Base-by-base conservation (phyloP, 768 basidiomycete genomes). In the Gymnopilus junonius region DNA sequence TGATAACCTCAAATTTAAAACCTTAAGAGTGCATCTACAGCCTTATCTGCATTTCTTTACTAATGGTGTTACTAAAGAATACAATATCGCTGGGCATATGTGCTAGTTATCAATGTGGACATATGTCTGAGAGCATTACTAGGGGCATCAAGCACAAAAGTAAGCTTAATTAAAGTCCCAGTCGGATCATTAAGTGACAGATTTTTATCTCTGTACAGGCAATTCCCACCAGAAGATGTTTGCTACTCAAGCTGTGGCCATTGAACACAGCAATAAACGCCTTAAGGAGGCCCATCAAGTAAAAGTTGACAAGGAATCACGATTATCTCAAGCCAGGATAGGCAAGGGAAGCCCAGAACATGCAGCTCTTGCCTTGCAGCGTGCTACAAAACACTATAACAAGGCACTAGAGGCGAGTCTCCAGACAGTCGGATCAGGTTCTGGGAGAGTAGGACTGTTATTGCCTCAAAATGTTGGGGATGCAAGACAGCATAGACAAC, bases 1-100 rank as follows among this genome's bases (percentile, higher is more conserved):
- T 27, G 60, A 65, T 48, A 31, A 5, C 8, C 32, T 62, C 7
- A 65, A 65, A n/a, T n/a, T n/a, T n/a, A n/a, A n/a, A n/a, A n/a
- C n/a, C n/a, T n/a, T n/a, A n/a, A n/a, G n/a, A n/a, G n/a, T n/a
- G n/a, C n/a, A n/a, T n/a, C 15, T 45, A 14, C 4, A n/a, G 7
- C n/a, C n/a, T n/a, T 58, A 6, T 34, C 8, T 1, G 1, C 6
- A 4, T 12, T 17, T 27, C 12, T 20, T 15, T 14, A 32, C n/a
- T 58, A 14, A 7, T 42, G 31, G 20, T 20, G 17, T 15, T n/a
- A 0, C 1, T 25, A 5, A 32, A 58, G 56, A 58, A 58, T 14
- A 11, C 45, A 12, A 42, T n/a, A n/a, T 42, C 23, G 3, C 27
- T 25, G 4, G 56, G 56, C 2, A 45, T 58, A 6, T 21, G 56